Base-by-base conservation (phyloP, 2,329 filamentous ascomycete genomes). In the Calonectria pseudoturangicola region DNA sequence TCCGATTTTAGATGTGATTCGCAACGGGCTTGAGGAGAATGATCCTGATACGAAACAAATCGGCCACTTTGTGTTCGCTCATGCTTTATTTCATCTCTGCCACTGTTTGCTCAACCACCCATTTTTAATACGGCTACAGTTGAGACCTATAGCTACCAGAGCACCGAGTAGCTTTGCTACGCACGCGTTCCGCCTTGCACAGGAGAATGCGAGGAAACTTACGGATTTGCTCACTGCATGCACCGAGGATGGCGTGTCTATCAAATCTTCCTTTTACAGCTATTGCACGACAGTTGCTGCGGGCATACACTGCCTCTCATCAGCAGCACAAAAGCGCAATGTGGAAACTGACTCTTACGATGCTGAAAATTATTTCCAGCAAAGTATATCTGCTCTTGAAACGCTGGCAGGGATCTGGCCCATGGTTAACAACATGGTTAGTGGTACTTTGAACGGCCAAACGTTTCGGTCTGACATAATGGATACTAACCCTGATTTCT, bases 81-180 rank as follows among this genome's bases (percentile, higher is more conserved):
- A 72, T 36, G 66, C 50, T 0, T 48, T 77, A 4, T 76, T 76
- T 28, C 69, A 77, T 48, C 66, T 77, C 30, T 76, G 73, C 21
- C 71, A 77, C n/a, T 89, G 87, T 72, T 83, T 89, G 0, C 80
- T 89, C 4, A 89, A 89, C 56, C 88, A 89, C 71, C 88, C 88
- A 0, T 83, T 89, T 9, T 78, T 89, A 1, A 78, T 89, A 3
- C 88, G 87, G 0, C 79, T 89, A 13, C 84, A 86, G 41, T 81
- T 89, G 4, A 47, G 50, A 4, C 69, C 68, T 5, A 50, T 73
- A 27, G 56, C 62, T 4, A 48, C 62, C 3, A 69, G 65, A 21
- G 71, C 70, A 4, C 68, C 73, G 0, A 30, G 28, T 3, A 73
- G 73, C 43, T 75, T 75, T 47, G 47, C 64, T 8, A 62, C 66